Evolutionary conservation across 2,329 filamentous ascomycete genomes (phyloP).

Genomic region (Thelonectria blattea): DNA sequence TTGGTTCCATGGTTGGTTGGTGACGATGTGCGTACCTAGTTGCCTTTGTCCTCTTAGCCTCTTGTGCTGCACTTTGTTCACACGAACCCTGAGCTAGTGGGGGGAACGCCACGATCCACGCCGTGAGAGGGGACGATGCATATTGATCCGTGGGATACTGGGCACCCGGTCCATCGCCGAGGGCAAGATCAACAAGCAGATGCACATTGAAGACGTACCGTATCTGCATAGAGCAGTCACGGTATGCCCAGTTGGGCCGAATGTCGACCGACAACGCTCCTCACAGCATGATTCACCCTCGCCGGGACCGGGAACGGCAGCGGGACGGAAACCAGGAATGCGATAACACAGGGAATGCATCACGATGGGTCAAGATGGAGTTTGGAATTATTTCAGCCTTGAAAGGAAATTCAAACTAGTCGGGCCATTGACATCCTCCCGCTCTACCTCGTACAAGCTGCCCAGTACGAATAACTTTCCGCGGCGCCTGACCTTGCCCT

Average conservation of each 20-base stretch:
- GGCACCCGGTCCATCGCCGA: constrained; percentile 10
- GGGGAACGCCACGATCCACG: constrained; percentile 10
- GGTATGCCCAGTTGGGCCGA: constrained; percentile 10
- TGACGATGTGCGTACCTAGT: constrained; percentile 9
- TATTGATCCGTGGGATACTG: background rate
- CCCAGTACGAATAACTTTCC: background rate
- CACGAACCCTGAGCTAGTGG: constrained; percentile 5
- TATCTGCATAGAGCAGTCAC: constrained; percentile 10
- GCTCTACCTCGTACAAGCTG: background rate
- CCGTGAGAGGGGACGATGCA: background rate
- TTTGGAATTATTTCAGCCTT: constrained; percentile 10
- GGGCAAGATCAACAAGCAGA: background rate
- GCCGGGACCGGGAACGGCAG: constrained; percentile 19
- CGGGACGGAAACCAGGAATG: constrained; percentile 3
- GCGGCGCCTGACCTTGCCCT: constrained; percentile 1
- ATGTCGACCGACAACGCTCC: constrained; percentile 21
- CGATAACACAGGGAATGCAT: background rate
- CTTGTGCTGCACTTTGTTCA: constrained; percentile 1
- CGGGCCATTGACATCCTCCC: background rate
- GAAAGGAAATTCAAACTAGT: constrained; percentile 7
- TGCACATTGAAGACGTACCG: background rate
- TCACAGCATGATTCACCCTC: constrained; percentile 14
- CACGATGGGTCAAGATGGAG: background rate
- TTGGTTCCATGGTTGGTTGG: constrained; percentile 14
- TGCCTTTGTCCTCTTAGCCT: constrained; percentile 19